Conservation (phyloP, 2,329 filamentous ascomycete species). For the Akanthomyces muscarius region DNA sequence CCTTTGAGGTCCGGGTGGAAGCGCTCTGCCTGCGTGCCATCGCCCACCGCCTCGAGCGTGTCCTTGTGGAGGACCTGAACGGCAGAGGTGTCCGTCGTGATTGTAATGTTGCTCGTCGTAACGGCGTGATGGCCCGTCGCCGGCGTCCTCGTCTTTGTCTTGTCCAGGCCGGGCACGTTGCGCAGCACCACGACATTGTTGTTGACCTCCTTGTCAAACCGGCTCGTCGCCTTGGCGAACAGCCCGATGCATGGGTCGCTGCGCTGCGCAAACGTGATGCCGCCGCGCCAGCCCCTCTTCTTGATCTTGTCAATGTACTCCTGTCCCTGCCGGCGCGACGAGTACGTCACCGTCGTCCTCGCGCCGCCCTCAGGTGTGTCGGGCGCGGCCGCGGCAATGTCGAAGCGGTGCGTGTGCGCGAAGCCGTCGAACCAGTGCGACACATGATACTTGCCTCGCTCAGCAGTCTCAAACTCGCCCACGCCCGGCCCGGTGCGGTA, state of each 20-base stretch:
- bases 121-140: constrained; percentile 27
- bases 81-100: constrained; percentile 42
- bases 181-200: constrained; percentile 60
- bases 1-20: constrained; percentile 66
- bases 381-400: constrained; percentile 42
- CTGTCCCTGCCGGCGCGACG: constrained; percentile 53
- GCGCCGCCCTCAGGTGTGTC: not conserved
- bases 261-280: constrained; percentile 60
- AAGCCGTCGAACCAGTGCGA: constrained; percentile 75
- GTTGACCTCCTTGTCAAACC: constrained; percentile 40
- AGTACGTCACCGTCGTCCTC: constrained; percentile 41
- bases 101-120: constrained; percentile 20
- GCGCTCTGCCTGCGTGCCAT: constrained; percentile 46
- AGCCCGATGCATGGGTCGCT: constrained; percentile 64
- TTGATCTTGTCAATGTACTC: constrained; percentile 47
- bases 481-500: constrained; percentile 68
- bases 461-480: constrained; percentile 51
- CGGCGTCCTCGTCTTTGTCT: not conserved
- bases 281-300: constrained; percentile 47
- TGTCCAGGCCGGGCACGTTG: not conserved
- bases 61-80: constrained; percentile 60
- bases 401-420: constrained; percentile 61
- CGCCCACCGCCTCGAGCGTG: constrained; percentile 63
- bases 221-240: constrained; percentile 60
- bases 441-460: constrained; percentile 49